These are phyloP conservation scores for Melanopsichium pennsylvanicum DNA, from an alignment of 1,284 basidiomycete genomes.

Conservation along the genomic window DNA sequence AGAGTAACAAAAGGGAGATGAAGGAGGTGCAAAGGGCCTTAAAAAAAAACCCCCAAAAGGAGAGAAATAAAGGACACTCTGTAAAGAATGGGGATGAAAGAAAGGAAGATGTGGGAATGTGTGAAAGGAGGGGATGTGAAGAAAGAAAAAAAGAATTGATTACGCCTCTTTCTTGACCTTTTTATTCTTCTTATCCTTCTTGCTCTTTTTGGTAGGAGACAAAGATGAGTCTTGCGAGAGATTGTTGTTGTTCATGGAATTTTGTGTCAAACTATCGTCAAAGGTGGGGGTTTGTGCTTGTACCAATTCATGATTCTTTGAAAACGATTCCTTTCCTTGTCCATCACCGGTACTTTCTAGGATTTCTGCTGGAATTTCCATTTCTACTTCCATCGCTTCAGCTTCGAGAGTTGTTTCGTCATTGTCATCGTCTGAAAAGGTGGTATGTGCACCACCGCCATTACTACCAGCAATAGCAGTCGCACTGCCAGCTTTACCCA, in stretches of 20 bases:
- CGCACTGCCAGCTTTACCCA: too few relatives aligned
- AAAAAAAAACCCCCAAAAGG: too few relatives aligned
- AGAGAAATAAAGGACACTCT: too few relatives aligned
- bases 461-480: too few relatives aligned
- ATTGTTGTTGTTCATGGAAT: too few relatives aligned
- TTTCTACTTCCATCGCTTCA: background rate
- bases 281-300: constrained; percentile 7
- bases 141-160: too few relatives aligned
- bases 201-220: background rate
- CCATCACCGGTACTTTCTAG: background rate
- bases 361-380: constrained; percentile 4
- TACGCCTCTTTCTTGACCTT: constrained; percentile 16
- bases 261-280: background rate
- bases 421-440: too few relatives aligned
- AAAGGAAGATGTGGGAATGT: background rate
- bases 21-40: too few relatives aligned
- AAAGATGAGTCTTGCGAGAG: background rate
- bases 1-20: too few relatives aligned
- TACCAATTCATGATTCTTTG: constrained; percentile 2
- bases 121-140: too few relatives aligned
- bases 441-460: too few relatives aligned
- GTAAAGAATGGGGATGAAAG: too few relatives aligned
- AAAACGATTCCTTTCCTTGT: constrained; percentile 5
- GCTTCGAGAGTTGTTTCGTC: background rate
- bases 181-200: constrained; percentile 18